These are phyloP conservation scores for Monosporascus sp. DNA, from an alignment of 2,329 filamentous ascomycete genomes.

Conservation along the genomic window DNA sequence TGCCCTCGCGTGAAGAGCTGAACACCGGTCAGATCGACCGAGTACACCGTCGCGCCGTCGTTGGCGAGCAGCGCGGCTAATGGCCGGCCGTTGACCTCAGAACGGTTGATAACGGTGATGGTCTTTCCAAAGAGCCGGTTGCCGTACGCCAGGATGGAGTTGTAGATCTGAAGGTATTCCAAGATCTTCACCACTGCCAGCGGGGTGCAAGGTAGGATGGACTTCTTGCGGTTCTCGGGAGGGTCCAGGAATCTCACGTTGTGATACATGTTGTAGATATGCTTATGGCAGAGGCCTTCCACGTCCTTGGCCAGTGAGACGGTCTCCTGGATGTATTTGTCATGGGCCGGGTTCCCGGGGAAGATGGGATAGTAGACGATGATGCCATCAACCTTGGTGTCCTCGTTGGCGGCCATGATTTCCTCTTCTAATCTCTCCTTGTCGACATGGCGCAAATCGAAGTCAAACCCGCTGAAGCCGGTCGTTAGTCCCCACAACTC, in stretches of 20 bases:
- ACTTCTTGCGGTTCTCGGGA: conserved; percentile 73
- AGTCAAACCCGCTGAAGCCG: conserved; percentile 70
- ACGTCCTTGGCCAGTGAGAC: conserved; percentile 89
- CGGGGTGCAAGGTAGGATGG: conserved; percentile 90
- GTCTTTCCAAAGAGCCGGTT: conserved; percentile 91
- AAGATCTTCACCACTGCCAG: conserved; percentile 95
- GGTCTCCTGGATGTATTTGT: conserved; percentile 93
- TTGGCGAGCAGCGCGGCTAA: conserved; percentile 91
- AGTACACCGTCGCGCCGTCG: conserved; percentile 93
- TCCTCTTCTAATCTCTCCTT: conserved; percentile 88
- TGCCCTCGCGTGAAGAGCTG: conserved; percentile 88
- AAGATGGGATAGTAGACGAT: conserved; percentile 99
- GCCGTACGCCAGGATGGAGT: conserved; percentile 85
- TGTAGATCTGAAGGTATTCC: conserved; percentile 94
- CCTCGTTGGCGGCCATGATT: conserved; percentile 78
- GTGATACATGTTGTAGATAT: conserved; percentile 99
- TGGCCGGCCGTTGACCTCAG: conserved; percentile 90
- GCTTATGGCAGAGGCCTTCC: conserved; percentile 86
- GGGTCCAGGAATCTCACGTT: conserved; percentile 92
- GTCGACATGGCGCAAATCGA: conserved; percentile 75
- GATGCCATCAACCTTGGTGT: conserved; percentile 74
- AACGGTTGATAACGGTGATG: conserved; percentile 93
- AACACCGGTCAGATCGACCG: conserved; percentile 84
- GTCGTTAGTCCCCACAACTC: conserved; percentile 4
- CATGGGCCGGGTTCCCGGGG: conserved; percentile 69